Base-by-base conservation (phyloP, 805 yeast species). In the Grigorovia jiainica region DNA sequence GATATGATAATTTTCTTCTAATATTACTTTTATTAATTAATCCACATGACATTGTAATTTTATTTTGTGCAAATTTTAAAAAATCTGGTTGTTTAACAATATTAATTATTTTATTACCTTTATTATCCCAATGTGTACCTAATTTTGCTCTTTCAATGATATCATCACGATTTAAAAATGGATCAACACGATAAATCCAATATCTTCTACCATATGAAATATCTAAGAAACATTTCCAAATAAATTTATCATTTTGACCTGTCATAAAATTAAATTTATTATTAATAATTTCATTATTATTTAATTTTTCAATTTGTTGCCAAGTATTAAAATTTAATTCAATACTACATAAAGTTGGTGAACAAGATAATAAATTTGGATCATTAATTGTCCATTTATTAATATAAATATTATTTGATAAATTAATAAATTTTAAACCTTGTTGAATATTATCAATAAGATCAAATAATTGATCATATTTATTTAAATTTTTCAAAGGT, bases 201-300 rank as follows among this genome's bases (percentile, higher is more conserved):
- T 85, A 79, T 46, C 96, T 70, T 46, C 95, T 69, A 4, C 95
- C 94, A 52, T 55, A 66, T 19, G 66, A 69, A 47, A 60, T 53
- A 46, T 58, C 65, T 7, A 60, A 45, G 46, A 56, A 60, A 42
- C 65, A 60, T 43, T 51, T 56, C 65, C 65, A 60, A 35, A 52
- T 59, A 4, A 55, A 48, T 1, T 43, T 17, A 23, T 52, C 54
- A 34, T 42, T 45, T 19, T 33, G 34, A 20, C 41, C 44, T 6
- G 53, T 47, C 15, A 50, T 43, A 11, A 47, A 45, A 39, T 48
- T 43, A 30, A 54, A 53, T 23, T 45, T 49, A 19, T 49, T 41
- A 10, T 52, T 44, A 7, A 38, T 45, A 2, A 59, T 44, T 45
- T 59, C 63, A 45, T 53, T 59, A 7, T 49, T 43, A 44, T 60